Conservation (phyloP, 2,329 filamentous ascomycete genomes). For the Emmonsiellopsis sp. region DNA sequence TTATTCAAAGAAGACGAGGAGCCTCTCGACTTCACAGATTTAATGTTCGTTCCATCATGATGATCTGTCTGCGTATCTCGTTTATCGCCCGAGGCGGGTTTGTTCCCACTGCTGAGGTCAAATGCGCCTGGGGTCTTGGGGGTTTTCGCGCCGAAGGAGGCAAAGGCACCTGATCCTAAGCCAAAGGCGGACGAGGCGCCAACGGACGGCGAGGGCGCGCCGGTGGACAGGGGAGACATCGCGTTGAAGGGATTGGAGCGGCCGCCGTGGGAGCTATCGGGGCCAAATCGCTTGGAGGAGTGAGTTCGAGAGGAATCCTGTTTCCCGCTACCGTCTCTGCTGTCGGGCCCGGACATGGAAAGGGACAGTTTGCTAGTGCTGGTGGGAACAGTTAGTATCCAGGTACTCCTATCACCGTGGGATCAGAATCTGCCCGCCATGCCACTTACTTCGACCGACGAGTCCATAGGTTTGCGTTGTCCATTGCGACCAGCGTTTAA, state of each 20-base stretch:
- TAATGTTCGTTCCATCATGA: slow-evolving; percentile 18
- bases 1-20: slow-evolving; percentile 32
- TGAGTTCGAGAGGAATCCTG: slow-evolving; percentile 53
- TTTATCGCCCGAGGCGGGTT: slow-evolving; percentile 55
- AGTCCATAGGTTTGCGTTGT: slow-evolving; percentile 43
- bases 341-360: slow-evolving; percentile 57
- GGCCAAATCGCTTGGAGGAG: slow-evolving; percentile 66
- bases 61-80: slow-evolving; percentile 44
- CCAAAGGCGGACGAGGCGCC: slow-evolving; percentile 84
- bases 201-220: slow-evolving; percentile 64
- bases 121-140: slow-evolving; percentile 77
- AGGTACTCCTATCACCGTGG: slow-evolving; percentile 7
- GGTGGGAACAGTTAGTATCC: slow-evolving; percentile 17
- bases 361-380: slow-evolving; percentile 88
- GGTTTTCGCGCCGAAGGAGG: slow-evolving; percentile 86
- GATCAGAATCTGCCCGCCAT: slow-evolving; percentile 4
- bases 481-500: slow-evolving; percentile 23
- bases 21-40: slow-evolving; percentile 30
- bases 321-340: slow-evolving; percentile 45
- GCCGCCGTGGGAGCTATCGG: slow-evolving; percentile 59
- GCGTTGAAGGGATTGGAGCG: slow-evolving; percentile 69
- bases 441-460: slow-evolving; percentile 38
- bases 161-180: slow-evolving; percentile 88
- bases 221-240: slow-evolving; percentile 60
- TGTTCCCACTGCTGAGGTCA: slow-evolving; percentile 52